phyloP scores from a whole-genome alignment of 495 filamentous ascomycete genomes.

The Sporormia fimetaria region DNA sequence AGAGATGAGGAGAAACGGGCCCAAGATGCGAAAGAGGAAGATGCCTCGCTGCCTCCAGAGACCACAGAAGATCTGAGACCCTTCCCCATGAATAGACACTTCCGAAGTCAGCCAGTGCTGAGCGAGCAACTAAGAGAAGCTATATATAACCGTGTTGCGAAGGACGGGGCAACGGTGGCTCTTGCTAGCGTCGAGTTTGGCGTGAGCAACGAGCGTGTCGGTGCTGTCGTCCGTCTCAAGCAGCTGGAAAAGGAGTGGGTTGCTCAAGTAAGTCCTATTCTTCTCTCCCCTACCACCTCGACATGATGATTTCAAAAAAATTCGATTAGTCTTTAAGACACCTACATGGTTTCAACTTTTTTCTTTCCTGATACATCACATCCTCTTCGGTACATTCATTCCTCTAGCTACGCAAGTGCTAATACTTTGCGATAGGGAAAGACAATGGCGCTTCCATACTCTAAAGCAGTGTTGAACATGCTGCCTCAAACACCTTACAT shows the following conservation, averaged over 20 bases:
- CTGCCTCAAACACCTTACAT: slow-evolving; percentile 45
- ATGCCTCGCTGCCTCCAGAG: slow-evolving; percentile 35
- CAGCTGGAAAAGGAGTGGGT: slow-evolving; percentile 71
- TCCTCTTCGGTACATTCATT: neutral
- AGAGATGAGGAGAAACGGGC: slow-evolving; percentile 21
- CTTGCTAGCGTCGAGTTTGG: slow-evolving; percentile 64
- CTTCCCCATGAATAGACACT: slow-evolving; percentile 67
- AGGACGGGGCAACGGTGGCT: slow-evolving; percentile 55
- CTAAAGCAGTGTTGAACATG: slow-evolving; percentile 67
- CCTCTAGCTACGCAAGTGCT: neutral
- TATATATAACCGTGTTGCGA: slow-evolving; percentile 59
- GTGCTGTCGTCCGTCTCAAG: slow-evolving; percentile 77
- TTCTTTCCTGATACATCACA: slow-evolving; percentile 36
- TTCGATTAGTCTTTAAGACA: slow-evolving; percentile 99
- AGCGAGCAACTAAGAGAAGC: slow-evolving; percentile 62
- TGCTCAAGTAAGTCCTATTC: slow-evolving; percentile 47
- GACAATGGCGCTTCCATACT: slow-evolving; percentile 63
- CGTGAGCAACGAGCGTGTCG: slow-evolving; percentile 79
- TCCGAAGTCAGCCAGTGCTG: slow-evolving; percentile 61
- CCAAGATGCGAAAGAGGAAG: slow-evolving; percentile 3
- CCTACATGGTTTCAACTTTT: slow-evolving; percentile 43
- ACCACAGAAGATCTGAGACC: slow-evolving; percentile 39
- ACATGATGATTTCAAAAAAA: slow-evolving; percentile 58
- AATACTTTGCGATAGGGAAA: slow-evolving; percentile 49
- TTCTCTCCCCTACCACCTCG: slow-evolving; percentile 17